Percentiles rank a stretch among this genome's conserved stretches.
Conservation (phyloP, 306 rosid genomes). For the Begonia fuchsioides region DNA sequence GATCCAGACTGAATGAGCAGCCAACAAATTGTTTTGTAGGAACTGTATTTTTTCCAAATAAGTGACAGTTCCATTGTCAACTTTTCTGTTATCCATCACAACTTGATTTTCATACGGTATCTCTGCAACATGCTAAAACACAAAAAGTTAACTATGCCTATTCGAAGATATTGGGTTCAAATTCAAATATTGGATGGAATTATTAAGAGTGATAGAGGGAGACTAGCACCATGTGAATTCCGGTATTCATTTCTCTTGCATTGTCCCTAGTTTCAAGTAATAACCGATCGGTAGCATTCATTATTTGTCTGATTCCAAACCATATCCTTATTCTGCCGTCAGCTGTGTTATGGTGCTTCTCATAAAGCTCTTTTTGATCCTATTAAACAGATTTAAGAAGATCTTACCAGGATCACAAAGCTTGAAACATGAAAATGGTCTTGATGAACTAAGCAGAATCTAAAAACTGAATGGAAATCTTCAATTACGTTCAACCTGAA, state of each 20-base stretch:
- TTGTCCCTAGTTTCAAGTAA: constrained; percentile 51
- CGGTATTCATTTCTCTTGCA: constrained; percentile 58
- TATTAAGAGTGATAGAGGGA: not conserved
- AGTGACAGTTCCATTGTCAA: constrained; percentile 71
- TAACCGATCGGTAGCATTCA: constrained; percentile 60
- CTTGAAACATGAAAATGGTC: no score
- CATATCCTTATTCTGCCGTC: constrained; percentile 77
- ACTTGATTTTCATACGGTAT: constrained; percentile 69
- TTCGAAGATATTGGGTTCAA: not conserved
- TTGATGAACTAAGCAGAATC: not conserved
- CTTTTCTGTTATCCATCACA: constrained; percentile 42
- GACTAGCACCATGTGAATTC: constrained; percentile 64
- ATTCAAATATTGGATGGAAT: not conserved
- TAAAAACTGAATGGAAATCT: not conserved
- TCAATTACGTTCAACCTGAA: constrained; percentile 26
- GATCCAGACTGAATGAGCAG: constrained; percentile 81
- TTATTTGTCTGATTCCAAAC: constrained; percentile 80
- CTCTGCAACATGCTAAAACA: constrained; percentile 75
- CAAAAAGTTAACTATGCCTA: not conserved
- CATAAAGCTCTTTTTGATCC: constrained; percentile 60
- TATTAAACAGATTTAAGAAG: constrained; percentile 7
- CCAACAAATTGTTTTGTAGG: constrained; percentile 53
- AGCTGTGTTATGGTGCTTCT: constrained; percentile 53
- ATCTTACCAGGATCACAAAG: no score
- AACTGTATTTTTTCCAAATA: constrained; percentile 53